Evolutionary conservation across 345 rosid species (phyloP), one percentile per base, ranked within the genome.

Genomic region (Litchi chinensis): DNA sequence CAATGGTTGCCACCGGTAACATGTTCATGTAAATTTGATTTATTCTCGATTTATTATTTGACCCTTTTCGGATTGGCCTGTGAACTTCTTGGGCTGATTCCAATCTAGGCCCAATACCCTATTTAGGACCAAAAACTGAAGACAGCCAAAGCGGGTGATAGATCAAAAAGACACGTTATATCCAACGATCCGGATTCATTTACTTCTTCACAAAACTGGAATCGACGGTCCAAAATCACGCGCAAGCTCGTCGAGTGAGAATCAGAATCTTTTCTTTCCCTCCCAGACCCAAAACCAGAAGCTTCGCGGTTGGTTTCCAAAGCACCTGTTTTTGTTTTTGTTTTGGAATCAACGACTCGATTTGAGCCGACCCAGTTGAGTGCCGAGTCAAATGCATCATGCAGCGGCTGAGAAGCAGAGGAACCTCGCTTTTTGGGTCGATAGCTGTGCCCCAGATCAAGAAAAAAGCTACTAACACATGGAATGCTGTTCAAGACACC

Each of bases 401-500:
- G 97, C 91, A 89, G 85, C 91, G 91, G 78, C 81, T 95, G 59
- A 88, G 92, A 86, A 81, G 85, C 50, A 82, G 85, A 85, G 92
- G 93, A 77, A 62, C 81, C 72, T 86, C 88, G 43, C 76, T 89
- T 70, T 64, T 90, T 43, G 85, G 90, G 76, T 86, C 83, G 2
- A 37, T 86, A 24, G 74, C 83, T 4, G 82, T 81, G 76, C 94
- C 93, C 46, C 85, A 79, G 1, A 82, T 94, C 74, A 96, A 88
- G 94, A 87, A 77, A 85, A 93, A 91, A 81, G 90, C 91, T 81
- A 83, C 82, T 44, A 91, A 89, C 79, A 90, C 98, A 73, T 83
- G 89, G 91, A 88, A 83, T 71, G 94, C 98, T 65, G 82, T 93
- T 67, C 95, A 94, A 56, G 98, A 96, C 77, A 90, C 97, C 2